Evolutionary conservation across 768 basidiomycete genomes (phyloP), one percentile per base, ranked within the genome.

Genomic region (Termitomyces sp.): DNA sequence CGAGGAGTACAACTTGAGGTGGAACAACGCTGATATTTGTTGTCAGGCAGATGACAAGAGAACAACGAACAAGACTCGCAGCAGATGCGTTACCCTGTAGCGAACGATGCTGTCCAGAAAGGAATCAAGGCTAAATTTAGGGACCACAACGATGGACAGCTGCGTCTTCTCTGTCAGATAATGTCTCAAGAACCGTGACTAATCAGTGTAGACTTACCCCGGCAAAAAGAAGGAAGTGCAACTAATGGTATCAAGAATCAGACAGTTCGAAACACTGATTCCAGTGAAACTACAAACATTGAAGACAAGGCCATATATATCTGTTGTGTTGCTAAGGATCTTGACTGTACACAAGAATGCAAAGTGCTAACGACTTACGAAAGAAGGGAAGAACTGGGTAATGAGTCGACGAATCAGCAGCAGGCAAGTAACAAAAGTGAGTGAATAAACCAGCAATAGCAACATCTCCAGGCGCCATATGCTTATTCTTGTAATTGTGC

Each of bases 1-100:
- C 83, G n/a, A 88, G 68, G 16, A 86, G 71, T 10, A 88, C 80
- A 6, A 85, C 76, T 56, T 86, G 83, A 18, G 86, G 86, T 18
- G 86, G 86, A 35, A 87, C 85, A 22, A 87, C 67, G 57, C 84
- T 86, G 52, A 18, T 46, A 51, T 11, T 52, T 30, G 35, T 30
- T 18, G 58, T 16, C 41, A 52, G 9, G n/a, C 11, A 18, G 30
- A 52, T 16, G 8, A 28, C 20, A 51, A 43, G 24, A 32, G 54
- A 38, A 8, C n/a, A 33, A 30, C 14, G 26, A 16, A 22, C 13
- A 28, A n/a, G 6, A 66, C 78, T 58, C 63, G 86, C 84, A 76
- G 77, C 54, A 87, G 65, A 60, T 86, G 79, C 0, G 80, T 82
- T 35, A 86, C 76, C 59, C 73, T 74, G 69, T 86, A 77, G 13